These are phyloP conservation scores for Teunomyces gatunensis DNA, from an alignment of 805 yeast species.

Conservation along the genomic window DNA sequence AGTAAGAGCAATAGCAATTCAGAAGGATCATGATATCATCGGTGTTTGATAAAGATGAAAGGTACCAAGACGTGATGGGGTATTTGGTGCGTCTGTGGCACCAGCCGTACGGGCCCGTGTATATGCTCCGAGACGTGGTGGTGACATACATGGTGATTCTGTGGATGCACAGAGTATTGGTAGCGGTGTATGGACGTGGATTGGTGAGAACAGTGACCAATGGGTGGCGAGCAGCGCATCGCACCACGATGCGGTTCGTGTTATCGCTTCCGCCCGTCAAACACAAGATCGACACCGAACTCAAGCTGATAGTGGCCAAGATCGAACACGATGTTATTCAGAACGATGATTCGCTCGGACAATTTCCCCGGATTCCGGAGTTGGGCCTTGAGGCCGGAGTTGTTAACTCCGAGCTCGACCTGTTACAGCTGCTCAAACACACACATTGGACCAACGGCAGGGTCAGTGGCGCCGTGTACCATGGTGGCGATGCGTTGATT, in stretches of 20 bases:
- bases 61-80: too few relatives aligned
- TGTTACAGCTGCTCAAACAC: constrained; percentile 52
- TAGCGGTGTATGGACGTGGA: constrained; percentile 18
- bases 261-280: constrained; percentile 51
- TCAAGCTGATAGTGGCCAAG: constrained; percentile 42
- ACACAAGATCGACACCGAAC: constrained; percentile 58
- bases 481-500: constrained; percentile 82
- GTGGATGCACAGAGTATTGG: constrained; percentile 8
- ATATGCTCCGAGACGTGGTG: constrained; percentile 18
- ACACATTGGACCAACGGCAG: constrained; percentile 87
- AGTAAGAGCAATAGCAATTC: too few relatives aligned
- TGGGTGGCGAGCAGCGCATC: constrained; percentile 1
- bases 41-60: too few relatives aligned
- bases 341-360: constrained; percentile 45
- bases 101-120: neutral
- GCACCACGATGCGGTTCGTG: constrained; percentile 10
- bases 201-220: constrained; percentile 5
- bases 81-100: neutral
- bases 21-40: too few relatives aligned
- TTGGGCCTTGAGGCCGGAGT: constrained; percentile 50
- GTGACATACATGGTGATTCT: constrained; percentile 15
- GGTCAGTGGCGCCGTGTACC: constrained; percentile 95
- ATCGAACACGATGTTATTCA: constrained; percentile 60
- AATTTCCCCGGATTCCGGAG: constrained; percentile 54
- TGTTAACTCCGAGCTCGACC: constrained; percentile 52